phyloP scores from a whole-genome alignment of 306 rosid species.

The Medicago arabica region DNA sequence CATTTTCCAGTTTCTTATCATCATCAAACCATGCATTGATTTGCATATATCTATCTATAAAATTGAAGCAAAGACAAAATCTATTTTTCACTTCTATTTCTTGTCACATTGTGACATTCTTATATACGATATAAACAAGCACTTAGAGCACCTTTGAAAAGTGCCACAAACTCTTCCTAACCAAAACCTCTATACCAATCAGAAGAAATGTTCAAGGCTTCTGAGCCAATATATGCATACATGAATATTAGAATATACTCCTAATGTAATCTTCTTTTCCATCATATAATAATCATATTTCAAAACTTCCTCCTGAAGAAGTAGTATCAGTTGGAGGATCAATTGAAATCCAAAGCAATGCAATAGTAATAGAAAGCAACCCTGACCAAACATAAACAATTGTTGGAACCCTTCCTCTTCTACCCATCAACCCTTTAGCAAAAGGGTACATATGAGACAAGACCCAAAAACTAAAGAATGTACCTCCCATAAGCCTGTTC shows the following conservation, averaged over 20 bases:
- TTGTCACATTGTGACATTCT: neutral
- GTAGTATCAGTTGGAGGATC: conserved; percentile 60
- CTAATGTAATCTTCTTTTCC: neutral
- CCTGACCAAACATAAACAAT: conserved; percentile 81
- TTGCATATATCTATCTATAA: neutral
- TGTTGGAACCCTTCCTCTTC: conserved; percentile 82
- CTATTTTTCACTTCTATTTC: neutral
- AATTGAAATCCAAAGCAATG: conserved; percentile 71
- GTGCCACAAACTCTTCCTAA: neutral
- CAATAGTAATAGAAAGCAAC: conserved; percentile 67
- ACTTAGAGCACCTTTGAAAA: no score
- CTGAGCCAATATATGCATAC: neutral
- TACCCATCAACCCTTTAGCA: conserved; percentile 89
- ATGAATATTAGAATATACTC: neutral
- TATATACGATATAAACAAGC: neutral
- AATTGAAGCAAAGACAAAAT: neutral
- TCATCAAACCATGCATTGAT: neutral
- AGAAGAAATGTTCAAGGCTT: no score
- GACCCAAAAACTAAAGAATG: conserved; percentile 86
- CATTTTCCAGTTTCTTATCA: conserved; percentile 8
- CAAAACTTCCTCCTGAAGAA: conserved; percentile 17
- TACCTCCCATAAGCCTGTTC: conserved; percentile 70
- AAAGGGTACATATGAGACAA: conserved; percentile 89
- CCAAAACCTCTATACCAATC: no score
- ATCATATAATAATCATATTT: conserved; percentile 33